phyloP scores from a whole-genome alignment of 2,329 filamentous ascomycete genomes.

The Aspergillus ruber region DNA sequence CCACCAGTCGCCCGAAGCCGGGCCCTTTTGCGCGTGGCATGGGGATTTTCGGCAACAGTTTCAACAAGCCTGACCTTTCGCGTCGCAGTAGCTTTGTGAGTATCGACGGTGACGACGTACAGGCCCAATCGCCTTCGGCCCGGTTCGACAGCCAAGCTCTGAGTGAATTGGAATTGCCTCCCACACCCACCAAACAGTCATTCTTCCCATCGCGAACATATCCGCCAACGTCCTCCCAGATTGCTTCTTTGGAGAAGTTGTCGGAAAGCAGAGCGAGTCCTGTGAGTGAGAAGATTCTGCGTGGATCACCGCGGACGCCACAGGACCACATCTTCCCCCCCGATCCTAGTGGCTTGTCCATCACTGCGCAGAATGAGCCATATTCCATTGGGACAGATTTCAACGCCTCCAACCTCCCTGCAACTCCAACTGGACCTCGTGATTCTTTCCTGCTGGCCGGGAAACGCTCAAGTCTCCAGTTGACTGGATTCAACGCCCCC shows the following conservation, averaged over 20 bases:
- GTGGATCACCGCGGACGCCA: slow-evolving; percentile 67
- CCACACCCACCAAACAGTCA: slow-evolving; percentile 75
- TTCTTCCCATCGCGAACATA: slow-evolving; percentile 33
- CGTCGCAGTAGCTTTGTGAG: slow-evolving; percentile 69
- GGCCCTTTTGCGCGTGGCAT: slow-evolving; percentile 61
- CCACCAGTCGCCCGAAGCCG: slow-evolving; percentile 54
- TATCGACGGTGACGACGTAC: slow-evolving; percentile 68
- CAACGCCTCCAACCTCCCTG: slow-evolving; percentile 54
- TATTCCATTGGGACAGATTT: slow-evolving; percentile 34
- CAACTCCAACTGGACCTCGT: slow-evolving; percentile 69
- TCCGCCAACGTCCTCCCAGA: slow-evolving; percentile 26
- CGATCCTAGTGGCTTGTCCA: slow-evolving; percentile 76
- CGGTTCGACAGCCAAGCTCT: slow-evolving; percentile 51
- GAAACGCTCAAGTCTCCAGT: slow-evolving; percentile 59
- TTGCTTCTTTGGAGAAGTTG: slow-evolving; percentile 28
- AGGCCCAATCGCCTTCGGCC: slow-evolving; percentile 51
- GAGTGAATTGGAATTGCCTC: slow-evolving; percentile 70
- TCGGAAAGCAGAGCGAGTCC: slow-evolving; percentile 49
- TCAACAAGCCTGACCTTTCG: slow-evolving; percentile 43
- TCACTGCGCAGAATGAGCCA: slow-evolving; percentile 57
- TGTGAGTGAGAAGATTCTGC: slow-evolving; percentile 48
- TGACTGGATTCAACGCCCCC: slow-evolving; percentile 62
- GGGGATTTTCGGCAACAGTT: slow-evolving; percentile 56
- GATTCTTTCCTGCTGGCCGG: slow-evolving; percentile 54
- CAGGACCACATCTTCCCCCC: slow-evolving; percentile 66